phyloP scores from a whole-genome alignment of 176 grass and related monocot species.

The Cymbopogon citratus region DNA sequence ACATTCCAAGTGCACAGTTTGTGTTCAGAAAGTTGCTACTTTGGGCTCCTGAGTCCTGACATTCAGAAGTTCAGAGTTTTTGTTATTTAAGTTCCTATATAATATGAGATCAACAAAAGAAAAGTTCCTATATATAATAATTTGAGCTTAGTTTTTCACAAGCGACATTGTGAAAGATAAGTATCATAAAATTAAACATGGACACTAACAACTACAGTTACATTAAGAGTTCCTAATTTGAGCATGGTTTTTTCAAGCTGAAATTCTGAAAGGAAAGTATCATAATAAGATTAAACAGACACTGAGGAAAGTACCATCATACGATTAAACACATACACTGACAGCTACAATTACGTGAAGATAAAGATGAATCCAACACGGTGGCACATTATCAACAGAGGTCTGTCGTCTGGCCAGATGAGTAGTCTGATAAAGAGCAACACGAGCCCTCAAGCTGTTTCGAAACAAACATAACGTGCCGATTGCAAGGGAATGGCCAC shows the following conservation, averaged over 20 bases:
- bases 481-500: too few relatives aligned
- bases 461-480: too few relatives aligned
- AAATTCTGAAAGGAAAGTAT: neutral
- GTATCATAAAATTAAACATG: too few relatives aligned
- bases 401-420: too few relatives aligned
- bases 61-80: neutral
- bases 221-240: neutral
- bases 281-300: neutral
- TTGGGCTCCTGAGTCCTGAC: neutral
- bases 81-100: too few relatives aligned
- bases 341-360: neutral
- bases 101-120: too few relatives aligned
- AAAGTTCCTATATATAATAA: too few relatives aligned
- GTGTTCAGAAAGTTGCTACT: neutral
- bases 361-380: neutral
- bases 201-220: too few relatives aligned
- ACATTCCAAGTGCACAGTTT: neutral
- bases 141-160: too few relatives aligned
- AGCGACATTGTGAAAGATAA: neutral
- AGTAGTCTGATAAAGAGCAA: too few relatives aligned
- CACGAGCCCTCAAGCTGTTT: too few relatives aligned
- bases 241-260: neutral
- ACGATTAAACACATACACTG: neutral
- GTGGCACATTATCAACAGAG: neutral
- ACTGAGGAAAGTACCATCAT: neutral